phyloP scores from a whole-genome alignment of 192 early-diverging fungal genomes.

The Dissophora ornata region DNA sequence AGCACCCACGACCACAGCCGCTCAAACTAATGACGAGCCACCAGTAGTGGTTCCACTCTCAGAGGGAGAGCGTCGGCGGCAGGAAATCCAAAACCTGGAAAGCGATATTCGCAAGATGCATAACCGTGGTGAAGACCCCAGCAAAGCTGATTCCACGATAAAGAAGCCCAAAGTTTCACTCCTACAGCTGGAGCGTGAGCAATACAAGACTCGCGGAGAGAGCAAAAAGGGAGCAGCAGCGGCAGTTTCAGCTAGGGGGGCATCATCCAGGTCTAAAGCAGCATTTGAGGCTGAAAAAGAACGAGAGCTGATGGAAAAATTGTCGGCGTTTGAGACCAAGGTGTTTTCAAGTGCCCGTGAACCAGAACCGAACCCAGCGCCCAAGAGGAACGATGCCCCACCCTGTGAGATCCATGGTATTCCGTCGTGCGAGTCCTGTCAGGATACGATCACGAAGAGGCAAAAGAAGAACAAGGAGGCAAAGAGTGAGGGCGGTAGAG shows the following conservation, averaged over 20 bases:
- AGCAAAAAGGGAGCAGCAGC: conserved; percentile 28
- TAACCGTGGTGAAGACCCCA: conserved; percentile 29
- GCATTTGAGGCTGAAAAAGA: conserved; percentile 20
- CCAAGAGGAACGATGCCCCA: conserved; percentile 51
- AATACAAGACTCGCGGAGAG: conserved; percentile 57
- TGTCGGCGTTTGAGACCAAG: conserved; percentile 70
- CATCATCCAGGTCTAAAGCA: not conserved
- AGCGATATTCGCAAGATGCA: conserved; percentile 73
- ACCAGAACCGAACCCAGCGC: conserved; percentile 16
- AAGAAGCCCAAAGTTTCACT: conserved; percentile 57
- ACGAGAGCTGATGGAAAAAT: conserved; percentile 56
- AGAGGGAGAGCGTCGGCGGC: conserved; percentile 50
- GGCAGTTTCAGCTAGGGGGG: conserved; percentile 3
- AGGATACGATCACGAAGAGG: conserved; percentile 56
- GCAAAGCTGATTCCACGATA: conserved; percentile 38
- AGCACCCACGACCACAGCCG: conserved; percentile 11
- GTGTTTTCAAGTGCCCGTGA: conserved; percentile 34
- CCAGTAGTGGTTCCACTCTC: conserved; percentile 2
- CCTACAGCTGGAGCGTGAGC: conserved; percentile 60
- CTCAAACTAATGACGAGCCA: conserved; percentile 6
- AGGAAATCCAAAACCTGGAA: conserved; percentile 73
- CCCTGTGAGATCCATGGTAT: conserved; percentile 78
- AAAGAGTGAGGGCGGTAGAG: conserved; percentile 50
- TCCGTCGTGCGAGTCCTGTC: conserved; percentile 76
- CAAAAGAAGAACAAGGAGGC: conserved; percentile 10